Percentiles rank a stretch among this genome's conserved stretches.
These are phyloP conservation scores for Hypomontagnella monticulosa DNA, from an alignment of 495 filamentous ascomycete species.

Conservation along the genomic window DNA sequence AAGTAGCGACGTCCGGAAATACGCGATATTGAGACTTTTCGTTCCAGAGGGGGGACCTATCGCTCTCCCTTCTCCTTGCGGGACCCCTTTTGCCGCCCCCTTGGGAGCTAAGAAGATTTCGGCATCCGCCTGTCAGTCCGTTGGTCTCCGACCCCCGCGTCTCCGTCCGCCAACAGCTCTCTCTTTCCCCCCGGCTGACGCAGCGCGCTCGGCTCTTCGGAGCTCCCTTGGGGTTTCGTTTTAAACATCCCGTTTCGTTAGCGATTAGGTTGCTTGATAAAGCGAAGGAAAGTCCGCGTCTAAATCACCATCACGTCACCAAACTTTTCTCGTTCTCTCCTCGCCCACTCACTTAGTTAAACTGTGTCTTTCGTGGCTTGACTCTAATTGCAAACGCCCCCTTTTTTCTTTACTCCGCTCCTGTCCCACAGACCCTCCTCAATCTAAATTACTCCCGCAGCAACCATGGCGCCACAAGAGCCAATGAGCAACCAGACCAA, in stretches of 20 bases:
- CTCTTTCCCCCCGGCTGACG: slow-evolving; percentile 7
- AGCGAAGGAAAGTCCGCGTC: background rate
- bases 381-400: background rate
- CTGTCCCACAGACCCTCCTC: background rate
- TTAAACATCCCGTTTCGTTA: too few relatives aligned
- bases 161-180: slow-evolving; percentile 17
- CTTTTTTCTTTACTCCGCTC: background rate
- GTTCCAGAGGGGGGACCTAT: too few relatives aligned
- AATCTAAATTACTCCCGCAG: background rate
- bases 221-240: slow-evolving; percentile 34
- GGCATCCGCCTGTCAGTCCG: background rate
- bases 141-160: slow-evolving; percentile 6
- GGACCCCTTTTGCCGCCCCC: background rate
- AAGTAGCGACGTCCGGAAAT: too few relatives aligned
- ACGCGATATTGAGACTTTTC: too few relatives aligned
- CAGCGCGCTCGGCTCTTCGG: slow-evolving; percentile 17
- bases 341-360: background rate
- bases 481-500: slow-evolving; percentile 45
- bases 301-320: slow-evolving; percentile 1
- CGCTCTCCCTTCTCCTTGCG: background rate
- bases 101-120: background rate
- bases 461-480: slow-evolving; percentile 36
- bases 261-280: slow-evolving; percentile 31
- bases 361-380: background rate
- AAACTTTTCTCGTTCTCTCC: background rate